Percentiles rank a stretch among this genome's conserved stretches.
Evolutionary conservation across 2,329 filamentous ascomycete genomes (phyloP).

Genomic region (Penicillium sp.): DNA sequence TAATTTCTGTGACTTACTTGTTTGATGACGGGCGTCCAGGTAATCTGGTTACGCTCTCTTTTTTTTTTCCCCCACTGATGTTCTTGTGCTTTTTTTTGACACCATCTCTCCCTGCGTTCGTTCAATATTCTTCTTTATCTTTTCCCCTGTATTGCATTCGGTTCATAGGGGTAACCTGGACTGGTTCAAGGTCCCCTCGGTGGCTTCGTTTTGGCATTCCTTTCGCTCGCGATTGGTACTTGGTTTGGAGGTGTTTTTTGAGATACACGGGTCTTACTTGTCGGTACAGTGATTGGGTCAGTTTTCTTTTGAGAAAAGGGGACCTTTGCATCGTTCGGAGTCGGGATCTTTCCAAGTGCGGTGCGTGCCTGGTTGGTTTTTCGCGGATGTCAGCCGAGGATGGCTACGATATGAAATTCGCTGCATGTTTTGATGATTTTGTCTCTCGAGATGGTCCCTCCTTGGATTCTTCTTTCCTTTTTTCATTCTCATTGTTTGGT

Average conservation of each 20-base stretch:
- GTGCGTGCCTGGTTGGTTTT: constrained; percentile 6
- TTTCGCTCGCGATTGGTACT: constrained; percentile 13
- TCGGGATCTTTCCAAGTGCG: constrained; percentile 20
- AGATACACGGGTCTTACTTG: constrained; percentile 19
- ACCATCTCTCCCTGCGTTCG: not conserved
- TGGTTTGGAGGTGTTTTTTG: constrained; percentile 17
- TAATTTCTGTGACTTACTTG: not conserved
- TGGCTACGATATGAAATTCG: constrained; percentile 13
- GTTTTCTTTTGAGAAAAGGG: not conserved
- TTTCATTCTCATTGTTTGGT: not conserved
- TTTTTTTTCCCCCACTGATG: constrained; percentile 2
- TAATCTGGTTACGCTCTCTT: not conserved
- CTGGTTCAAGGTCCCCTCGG: constrained; percentile 20
- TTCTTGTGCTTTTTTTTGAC: not conserved
- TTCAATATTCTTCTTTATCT: constrained; percentile 2
- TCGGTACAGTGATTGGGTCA: constrained; percentile 12
- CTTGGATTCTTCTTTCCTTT: constrained; percentile 1
- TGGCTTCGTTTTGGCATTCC: constrained; percentile 14
- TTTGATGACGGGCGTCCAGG: not conserved
- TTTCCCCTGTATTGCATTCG: constrained; percentile 8
- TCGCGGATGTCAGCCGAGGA: constrained; percentile 10
- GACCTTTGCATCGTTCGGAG: constrained; percentile 23
- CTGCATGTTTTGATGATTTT: not conserved
- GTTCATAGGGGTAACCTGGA: constrained; percentile 19
- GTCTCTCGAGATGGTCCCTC: constrained; percentile 1